Percentiles rank a stretch among this genome's conserved stretches.
Conservation (phyloP, 2,329 filamentous ascomycete species). For the Anthostomella pinea region DNA sequence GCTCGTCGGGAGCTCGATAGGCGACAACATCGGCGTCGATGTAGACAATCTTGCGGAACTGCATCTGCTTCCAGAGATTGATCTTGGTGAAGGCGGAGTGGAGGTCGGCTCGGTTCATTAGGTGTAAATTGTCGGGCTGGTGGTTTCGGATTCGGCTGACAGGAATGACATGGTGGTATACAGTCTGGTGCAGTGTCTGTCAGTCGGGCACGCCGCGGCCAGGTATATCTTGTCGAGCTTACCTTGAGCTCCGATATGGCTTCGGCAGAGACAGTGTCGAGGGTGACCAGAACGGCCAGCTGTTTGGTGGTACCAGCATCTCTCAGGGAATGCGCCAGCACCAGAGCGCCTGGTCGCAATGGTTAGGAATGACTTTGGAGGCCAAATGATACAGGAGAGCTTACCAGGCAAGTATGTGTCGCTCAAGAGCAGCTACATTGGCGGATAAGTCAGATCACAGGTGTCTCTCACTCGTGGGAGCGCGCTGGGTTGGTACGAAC, state of each 20-base stretch:
- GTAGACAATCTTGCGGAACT: conserved; percentile 91
- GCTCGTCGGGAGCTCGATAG: conserved; percentile 85
- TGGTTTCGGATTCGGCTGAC: conserved; percentile 77
- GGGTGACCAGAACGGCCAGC: conserved; percentile 78
- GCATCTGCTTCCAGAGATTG: conserved; percentile 84
- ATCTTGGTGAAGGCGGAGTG: conserved; percentile 96
- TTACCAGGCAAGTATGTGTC: conserved; percentile 90
- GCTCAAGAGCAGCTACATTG: conserved; percentile 76
- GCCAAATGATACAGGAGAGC: conserved; percentile 23
- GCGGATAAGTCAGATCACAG: conserved; percentile 29
- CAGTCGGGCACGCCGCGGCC: conserved; percentile 2
- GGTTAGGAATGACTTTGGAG: conserved; percentile 16
- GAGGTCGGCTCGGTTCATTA: conserved; percentile 90
- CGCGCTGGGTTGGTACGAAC: conserved; percentile 44
- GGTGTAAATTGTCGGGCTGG: conserved; percentile 75
- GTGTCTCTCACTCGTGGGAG: neutral
- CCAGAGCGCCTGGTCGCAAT: conserved; percentile 68
- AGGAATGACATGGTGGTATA: conserved; percentile 87
- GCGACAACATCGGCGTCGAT: conserved; percentile 93
- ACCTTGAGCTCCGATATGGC: conserved; percentile 79
- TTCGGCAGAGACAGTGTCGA: conserved; percentile 71
- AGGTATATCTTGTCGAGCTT: conserved; percentile 22
- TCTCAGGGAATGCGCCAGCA: conserved; percentile 89
- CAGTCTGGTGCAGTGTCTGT: conserved; percentile 49
- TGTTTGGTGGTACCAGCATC: conserved; percentile 86